Evolutionary conservation across 2,329 filamentous ascomycete species (phyloP), one percentile per base, ranked within the genome.

Genomic region (Trichocomaceae sp.): DNA sequence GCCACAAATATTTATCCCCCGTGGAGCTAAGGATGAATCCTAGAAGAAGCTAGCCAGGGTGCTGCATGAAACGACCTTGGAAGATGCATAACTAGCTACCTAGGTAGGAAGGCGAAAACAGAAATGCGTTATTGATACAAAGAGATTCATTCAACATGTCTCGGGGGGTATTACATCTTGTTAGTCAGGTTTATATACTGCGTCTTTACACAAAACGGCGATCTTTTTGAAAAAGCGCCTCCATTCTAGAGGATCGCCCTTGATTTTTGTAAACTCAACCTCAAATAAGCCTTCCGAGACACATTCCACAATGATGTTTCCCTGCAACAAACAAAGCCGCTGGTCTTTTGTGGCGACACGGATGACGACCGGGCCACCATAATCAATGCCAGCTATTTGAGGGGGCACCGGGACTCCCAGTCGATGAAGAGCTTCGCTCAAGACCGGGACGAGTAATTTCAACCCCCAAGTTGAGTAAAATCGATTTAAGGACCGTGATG

Each of bases 201-300:
- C 90, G 67, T 96, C 90, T 66, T 88, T 88, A 73, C 91, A 95
- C 57, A 92, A 77, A 59, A 95, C 78, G 29, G 88, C 88, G n/a
- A 96, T 82, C 71, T 90, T 91, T 75, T 99, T 99, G 78, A 99
- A 99, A 69, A 99, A 90, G 33, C 93, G 79, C 58, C 93, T 83
- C 93, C 95, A 99, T 75, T 97, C 92, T 49, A 99, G 74, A 5
- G 93, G 93, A 75, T 99, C 93, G 5, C 93, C 93, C 75, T 96
- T 96, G 52, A 88, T 81, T 75, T 99, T 99, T 61, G 95, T 82
- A 68, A 99, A 97, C 50, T 90, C 81, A 26, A 96, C 88, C 69
- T 96, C 91, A 22, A 91, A 79, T 31, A 92, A 72, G 58, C 87
- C 85, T 17, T 74, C 75, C 0, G 75, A 75, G 2, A 76, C 72